phyloP scores from a whole-genome alignment of 805 yeast species.

The Lachancea nothofagi region DNA sequence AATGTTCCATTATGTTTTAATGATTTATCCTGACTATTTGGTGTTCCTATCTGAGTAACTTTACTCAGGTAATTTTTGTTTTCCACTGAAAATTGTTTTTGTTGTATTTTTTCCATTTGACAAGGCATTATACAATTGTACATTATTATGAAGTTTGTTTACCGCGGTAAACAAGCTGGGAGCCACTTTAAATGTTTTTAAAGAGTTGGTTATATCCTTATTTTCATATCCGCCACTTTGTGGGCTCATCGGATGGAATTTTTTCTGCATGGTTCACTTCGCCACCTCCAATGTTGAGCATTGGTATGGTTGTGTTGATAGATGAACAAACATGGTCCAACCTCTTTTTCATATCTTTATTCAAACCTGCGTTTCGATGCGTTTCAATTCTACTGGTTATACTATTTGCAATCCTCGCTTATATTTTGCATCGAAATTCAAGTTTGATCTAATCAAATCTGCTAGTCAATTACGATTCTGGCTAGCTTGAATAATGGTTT shows the following conservation, averaged over 20 bases:
- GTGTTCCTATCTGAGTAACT: constrained; percentile 11
- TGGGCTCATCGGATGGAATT: constrained; percentile 2
- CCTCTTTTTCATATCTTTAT: constrained; percentile 7
- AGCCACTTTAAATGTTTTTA: constrained; percentile 5
- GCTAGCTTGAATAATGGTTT: constrained; percentile 1
- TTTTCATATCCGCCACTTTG: no score
- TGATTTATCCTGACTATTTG: constrained; percentile 11
- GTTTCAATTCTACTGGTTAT: constrained; percentile 10
- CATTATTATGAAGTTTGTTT: constrained; percentile 14
- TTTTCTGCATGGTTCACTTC: constrained; percentile 4
- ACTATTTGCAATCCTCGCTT: constrained; percentile 9
- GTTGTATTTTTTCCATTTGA: constrained; percentile 13
- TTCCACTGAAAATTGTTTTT: constrained; percentile 8
- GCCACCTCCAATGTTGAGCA: constrained; percentile 9
- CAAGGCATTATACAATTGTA: constrained; percentile 26
- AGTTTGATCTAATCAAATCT: constrained; percentile 8
- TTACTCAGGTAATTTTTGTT: constrained; percentile 10
- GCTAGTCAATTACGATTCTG: neutral
- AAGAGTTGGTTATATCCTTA: constrained; percentile 1
- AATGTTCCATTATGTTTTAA: constrained; percentile 8
- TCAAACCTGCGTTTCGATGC: constrained; percentile 12
- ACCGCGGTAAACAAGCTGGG: constrained; percentile 1
- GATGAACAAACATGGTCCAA: constrained; percentile 3
- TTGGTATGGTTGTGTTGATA: neutral
- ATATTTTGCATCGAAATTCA: constrained; percentile 12